phyloP scores from a whole-genome alignment of 306 rosid genomes.

The Erythrophleum fordii region DNA sequence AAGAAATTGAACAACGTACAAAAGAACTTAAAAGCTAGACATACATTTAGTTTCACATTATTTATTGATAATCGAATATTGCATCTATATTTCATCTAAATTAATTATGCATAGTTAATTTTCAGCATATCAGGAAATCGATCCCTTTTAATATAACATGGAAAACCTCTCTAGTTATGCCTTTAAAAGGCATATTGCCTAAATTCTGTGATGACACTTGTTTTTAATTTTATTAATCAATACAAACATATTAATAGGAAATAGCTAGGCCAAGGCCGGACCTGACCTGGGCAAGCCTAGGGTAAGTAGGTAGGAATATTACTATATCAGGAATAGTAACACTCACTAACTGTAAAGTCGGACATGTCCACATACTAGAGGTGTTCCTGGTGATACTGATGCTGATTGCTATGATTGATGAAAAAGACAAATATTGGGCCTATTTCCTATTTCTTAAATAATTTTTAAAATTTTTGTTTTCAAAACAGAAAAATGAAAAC shows the following conservation, averaged over 20 bases:
- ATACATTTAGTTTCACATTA: no score
- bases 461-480: no score
- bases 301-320: background rate
- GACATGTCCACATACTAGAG: background rate
- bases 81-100: background rate
- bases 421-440: background rate
- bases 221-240: background rate
- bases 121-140: background rate
- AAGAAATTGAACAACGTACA: background rate
- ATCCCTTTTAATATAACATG: background rate
- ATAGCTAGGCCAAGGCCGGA: no score
- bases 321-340: background rate
- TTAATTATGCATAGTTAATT: background rate
- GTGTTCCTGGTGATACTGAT: background rate
- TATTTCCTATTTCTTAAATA: background rate
- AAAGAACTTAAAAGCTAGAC: no score
- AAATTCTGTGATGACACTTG: background rate
- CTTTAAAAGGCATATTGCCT: background rate
- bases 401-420: background rate
- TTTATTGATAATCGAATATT: background rate
- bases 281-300: background rate
- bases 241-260: no score
- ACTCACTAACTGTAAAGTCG: background rate
- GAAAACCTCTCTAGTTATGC: background rate
- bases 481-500: no score